Evolutionary conservation across 768 basidiomycete genomes (phyloP).

Genomic region (Trametes meyenii): DNA sequence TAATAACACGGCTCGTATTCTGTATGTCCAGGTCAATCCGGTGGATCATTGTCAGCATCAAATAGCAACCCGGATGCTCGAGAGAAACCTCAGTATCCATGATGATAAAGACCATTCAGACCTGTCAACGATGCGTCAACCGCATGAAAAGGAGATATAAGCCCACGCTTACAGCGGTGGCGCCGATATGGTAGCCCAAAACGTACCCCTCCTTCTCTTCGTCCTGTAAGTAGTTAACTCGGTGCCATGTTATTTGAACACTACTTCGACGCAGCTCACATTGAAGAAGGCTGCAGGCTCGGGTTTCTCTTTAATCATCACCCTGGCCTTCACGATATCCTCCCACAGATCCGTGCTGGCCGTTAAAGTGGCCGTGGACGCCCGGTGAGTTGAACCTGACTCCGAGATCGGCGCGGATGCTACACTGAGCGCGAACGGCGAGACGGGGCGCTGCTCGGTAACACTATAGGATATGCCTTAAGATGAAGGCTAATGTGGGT

Average conservation of each 20-base stretch:
- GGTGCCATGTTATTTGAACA: too few relatives aligned
- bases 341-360: conserved; percentile 3
- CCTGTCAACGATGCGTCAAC: too few relatives aligned
- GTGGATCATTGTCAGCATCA: too few relatives aligned
- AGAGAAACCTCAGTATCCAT: too few relatives aligned
- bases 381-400: neutral
- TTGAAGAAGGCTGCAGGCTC: neutral
- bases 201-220: neutral
- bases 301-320: neutral
- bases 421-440: neutral
- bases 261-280: neutral
- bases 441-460: neutral
- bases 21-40: too few relatives aligned
- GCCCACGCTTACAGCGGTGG: neutral
- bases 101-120: too few relatives aligned
- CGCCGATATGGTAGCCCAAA: neutral
- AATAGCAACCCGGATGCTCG: too few relatives aligned
- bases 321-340: conserved; percentile 5
- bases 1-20: too few relatives aligned
- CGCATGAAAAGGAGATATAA: neutral
- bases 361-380: conserved; percentile 14
- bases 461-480: neutral
- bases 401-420: neutral
- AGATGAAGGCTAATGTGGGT: neutral
- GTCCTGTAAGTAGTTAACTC: neutral